These are phyloP conservation scores for Aspergillus egyptiacus DNA, from an alignment of 495 filamentous ascomycete species.

Conservation along the genomic window DNA sequence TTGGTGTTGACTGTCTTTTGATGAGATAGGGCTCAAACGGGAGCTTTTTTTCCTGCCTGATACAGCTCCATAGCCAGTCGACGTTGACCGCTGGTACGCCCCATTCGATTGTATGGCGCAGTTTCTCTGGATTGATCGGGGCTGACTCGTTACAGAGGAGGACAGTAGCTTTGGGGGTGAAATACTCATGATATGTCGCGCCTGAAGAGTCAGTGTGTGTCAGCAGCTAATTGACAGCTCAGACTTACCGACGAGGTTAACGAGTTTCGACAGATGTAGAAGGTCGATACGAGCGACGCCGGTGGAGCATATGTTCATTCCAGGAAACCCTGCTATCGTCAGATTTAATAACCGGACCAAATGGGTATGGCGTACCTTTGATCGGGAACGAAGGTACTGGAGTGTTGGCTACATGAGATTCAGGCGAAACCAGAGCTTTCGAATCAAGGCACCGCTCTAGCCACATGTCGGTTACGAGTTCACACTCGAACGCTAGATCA, in stretches of 20 bases:
- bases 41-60: slow-evolving; percentile 50
- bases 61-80: slow-evolving; percentile 79
- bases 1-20: slow-evolving; percentile 26
- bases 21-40: slow-evolving; percentile 45
- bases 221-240: background rate
- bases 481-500: slow-evolving; percentile 39
- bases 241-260: slow-evolving; percentile 61
- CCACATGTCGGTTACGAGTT: slow-evolving; percentile 83
- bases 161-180: slow-evolving; percentile 60
- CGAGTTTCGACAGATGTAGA: slow-evolving; percentile 69
- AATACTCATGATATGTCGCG: slow-evolving; percentile 67
- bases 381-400: slow-evolving; percentile 69
- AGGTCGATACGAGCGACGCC: slow-evolving; percentile 81
- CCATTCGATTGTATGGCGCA: slow-evolving; percentile 65
- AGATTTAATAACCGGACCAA: slow-evolving; percentile 8
- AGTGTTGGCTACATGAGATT: slow-evolving; percentile 62
- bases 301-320: slow-evolving; percentile 68
- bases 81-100: slow-evolving; percentile 69
- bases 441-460: slow-evolving; percentile 79
- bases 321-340: slow-evolving; percentile 49
- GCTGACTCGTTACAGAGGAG: slow-evolving; percentile 58
- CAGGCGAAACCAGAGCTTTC: slow-evolving; percentile 63
- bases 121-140: slow-evolving; percentile 64
- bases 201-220: slow-evolving; percentile 25
- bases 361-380: slow-evolving; percentile 36